Conservation (phyloP, 768 basidiomycete genomes). For the Obba rivulosa region DNA sequence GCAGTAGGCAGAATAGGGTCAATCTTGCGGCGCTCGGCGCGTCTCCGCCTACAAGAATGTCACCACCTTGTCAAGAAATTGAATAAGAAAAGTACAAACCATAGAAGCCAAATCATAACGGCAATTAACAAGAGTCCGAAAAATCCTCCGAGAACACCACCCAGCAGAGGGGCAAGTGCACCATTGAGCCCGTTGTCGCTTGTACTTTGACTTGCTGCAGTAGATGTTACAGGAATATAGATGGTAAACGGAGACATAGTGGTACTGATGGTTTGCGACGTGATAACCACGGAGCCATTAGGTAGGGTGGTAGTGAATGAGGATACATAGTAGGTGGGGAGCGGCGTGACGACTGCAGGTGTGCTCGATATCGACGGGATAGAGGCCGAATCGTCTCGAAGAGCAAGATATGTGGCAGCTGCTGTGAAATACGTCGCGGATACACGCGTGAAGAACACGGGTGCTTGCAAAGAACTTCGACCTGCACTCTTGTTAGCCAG, state of each 20-base stretch:
- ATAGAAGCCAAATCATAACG: slow-evolving; percentile 42
- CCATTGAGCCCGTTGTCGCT: slow-evolving; percentile 11
- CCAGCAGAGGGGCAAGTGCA: slow-evolving; percentile 43
- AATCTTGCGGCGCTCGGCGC: slow-evolving; percentile 12
- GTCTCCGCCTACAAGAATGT: slow-evolving; percentile 33
- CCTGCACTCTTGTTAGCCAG: too few relatives aligned
- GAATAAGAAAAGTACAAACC: slow-evolving; percentile 30
- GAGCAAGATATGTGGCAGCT: neutral
- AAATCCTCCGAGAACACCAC: slow-evolving; percentile 51
- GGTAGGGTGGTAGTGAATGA: slow-evolving; percentile 31
- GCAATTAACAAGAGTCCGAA: slow-evolving; percentile 43
- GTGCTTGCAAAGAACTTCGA: too few relatives aligned
- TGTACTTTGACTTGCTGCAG: too few relatives aligned
- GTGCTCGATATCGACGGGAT: slow-evolving; percentile 24
- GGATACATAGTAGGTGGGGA: slow-evolving; percentile 28
- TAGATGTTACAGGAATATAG: slow-evolving; percentile 11
- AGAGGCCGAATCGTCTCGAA: slow-evolving; percentile 3
- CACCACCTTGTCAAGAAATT: slow-evolving; percentile 8
- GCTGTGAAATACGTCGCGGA: neutral
- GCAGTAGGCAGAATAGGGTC: slow-evolving; percentile 1
- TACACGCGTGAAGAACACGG: slow-evolving; percentile 3
- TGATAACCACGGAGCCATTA: slow-evolving; percentile 35
- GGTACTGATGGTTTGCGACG: slow-evolving; percentile 32
- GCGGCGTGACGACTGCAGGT: slow-evolving; percentile 14
- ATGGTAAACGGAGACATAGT: slow-evolving; percentile 27